Conservation (phyloP, 225 moss, liverwort and hornwort species). For the Sphagnum tenellum region DNA sequence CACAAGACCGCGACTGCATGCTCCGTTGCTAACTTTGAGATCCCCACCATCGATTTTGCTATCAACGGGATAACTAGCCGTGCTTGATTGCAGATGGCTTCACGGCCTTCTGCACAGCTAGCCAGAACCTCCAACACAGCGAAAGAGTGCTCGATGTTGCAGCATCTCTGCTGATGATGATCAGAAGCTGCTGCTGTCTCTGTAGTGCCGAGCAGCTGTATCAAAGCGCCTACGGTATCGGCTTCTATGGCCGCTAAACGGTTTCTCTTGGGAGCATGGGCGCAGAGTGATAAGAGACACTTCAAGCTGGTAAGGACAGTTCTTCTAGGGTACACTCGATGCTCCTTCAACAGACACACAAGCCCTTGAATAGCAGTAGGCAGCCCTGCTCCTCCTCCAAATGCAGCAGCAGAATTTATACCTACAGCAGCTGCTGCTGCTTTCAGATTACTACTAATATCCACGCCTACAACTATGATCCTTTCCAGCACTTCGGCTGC, state of each 20-base stretch:
- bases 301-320: constrained; percentile 48
- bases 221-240: constrained; percentile 44
- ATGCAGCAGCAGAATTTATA: constrained; percentile 15
- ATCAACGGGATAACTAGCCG: constrained; percentile 57
- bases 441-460: constrained; percentile 12
- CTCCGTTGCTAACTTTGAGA: constrained; percentile 44
- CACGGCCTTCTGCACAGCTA: constrained; percentile 73
- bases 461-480: constrained; percentile 10
- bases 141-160: constrained; percentile 35
- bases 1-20: constrained; percentile 53
- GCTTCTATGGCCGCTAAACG: constrained; percentile 46
- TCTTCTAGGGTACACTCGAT: constrained; percentile 10
- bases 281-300: constrained; percentile 43
- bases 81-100: constrained; percentile 47
- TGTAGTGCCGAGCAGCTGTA: constrained; percentile 37
- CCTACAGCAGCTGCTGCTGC: not conserved
- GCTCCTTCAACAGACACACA: constrained; percentile 34
- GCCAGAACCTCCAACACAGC: constrained; percentile 57
- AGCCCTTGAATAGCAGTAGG: constrained; percentile 29
- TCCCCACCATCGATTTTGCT: constrained; percentile 42
- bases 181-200: constrained; percentile 10
- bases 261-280: constrained; percentile 22
- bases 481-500: constrained; percentile 33
- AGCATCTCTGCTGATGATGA: no score
- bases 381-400: not conserved